A percentile compares a stretch with the other conserved stretches of the same genome.
These are phyloP conservation scores for Lactarius pseudohatsudake DNA, from an alignment of 768 basidiomycete genomes.

Conservation along the genomic window DNA sequence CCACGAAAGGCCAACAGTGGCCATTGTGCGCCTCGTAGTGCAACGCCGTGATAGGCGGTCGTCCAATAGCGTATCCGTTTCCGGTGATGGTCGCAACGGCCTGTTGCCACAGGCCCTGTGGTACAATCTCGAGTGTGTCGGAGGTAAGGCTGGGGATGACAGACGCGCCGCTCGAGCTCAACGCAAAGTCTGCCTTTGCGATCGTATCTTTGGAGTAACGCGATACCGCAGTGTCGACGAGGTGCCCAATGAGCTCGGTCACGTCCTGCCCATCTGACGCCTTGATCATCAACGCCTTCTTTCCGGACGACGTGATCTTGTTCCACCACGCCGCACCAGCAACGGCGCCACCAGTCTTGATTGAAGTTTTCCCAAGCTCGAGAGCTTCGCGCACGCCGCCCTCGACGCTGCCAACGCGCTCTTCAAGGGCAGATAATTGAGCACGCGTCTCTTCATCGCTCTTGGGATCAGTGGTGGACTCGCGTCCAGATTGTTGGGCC, in stretches of 20 bases:
- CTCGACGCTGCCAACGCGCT: conserved; percentile 60
- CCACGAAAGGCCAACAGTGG: conserved; percentile 91
- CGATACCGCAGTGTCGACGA: conserved; percentile 76
- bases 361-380: conserved; percentile 56
- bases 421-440: conserved; percentile 58
- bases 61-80: conserved; percentile 60
- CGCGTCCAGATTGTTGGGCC: conserved; percentile 37
- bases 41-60: conserved; percentile 82
- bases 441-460: conserved; percentile 57
- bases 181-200: conserved; percentile 80
- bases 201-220: conserved; percentile 75
- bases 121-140: conserved; percentile 67
- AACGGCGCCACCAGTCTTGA: conserved; percentile 39
- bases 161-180: conserved; percentile 77
- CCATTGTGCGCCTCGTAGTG: conserved; percentile 83
- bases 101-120: conserved; percentile 48
- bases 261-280: conserved; percentile 73
- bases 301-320: conserved; percentile 49
- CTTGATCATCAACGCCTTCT: conserved; percentile 56
- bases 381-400: conserved; percentile 68
- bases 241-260: conserved; percentile 63
- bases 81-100: conserved; percentile 61
- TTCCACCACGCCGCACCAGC: conserved; percentile 64
- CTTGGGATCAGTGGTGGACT: conserved; percentile 24
- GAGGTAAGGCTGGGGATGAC: conserved; percentile 84